phyloP scores from a whole-genome alignment of 2,329 filamentous ascomycete genomes.

The Ophiosphaerella korrae region DNA sequence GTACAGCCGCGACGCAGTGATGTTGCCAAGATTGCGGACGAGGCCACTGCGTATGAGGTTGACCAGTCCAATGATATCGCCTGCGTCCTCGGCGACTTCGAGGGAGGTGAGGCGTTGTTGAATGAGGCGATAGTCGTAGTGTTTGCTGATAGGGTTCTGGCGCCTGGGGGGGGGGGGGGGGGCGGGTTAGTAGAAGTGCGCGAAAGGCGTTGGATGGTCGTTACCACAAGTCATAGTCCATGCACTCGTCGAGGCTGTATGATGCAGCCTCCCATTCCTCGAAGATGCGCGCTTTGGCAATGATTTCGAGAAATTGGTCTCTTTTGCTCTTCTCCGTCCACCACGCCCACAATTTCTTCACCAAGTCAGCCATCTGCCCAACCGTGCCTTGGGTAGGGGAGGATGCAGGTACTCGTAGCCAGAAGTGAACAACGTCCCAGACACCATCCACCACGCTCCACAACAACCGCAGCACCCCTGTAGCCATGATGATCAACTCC shows the following conservation, averaged over 20 bases:
- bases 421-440: slow-evolving; percentile 48
- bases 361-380: slow-evolving; percentile 24
- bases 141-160: slow-evolving; percentile 76
- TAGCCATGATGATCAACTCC: slow-evolving; percentile 28
- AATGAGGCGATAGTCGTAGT: slow-evolving; percentile 88
- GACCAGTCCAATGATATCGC: slow-evolving; percentile 74
- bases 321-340: slow-evolving; percentile 68
- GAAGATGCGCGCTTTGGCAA: slow-evolving; percentile 71
- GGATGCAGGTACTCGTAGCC: slow-evolving; percentile 44
- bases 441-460: slow-evolving; percentile 40
- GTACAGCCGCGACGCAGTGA: slow-evolving; percentile 80
- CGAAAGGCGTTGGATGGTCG: slow-evolving; percentile 7
- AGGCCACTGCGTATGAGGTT: slow-evolving; percentile 78
- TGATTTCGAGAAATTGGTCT: slow-evolving; percentile 67
- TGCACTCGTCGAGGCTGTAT: slow-evolving; percentile 77
- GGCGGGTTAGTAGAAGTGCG: neutral
- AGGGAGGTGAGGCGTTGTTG: slow-evolving; percentile 75
- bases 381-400: neutral
- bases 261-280: slow-evolving; percentile 90
- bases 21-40: slow-evolving; percentile 88
- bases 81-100: slow-evolving; percentile 69
- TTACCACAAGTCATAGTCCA: slow-evolving; percentile 82
- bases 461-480: slow-evolving; percentile 15
- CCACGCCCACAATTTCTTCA: slow-evolving; percentile 71
- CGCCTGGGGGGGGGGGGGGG: slow-evolving; percentile 62